A percentile compares a stretch with the other conserved stretches of the same genome.
phyloP scores from a whole-genome alignment of 345 rosid species.

The Eucalyptus virginea region DNA sequence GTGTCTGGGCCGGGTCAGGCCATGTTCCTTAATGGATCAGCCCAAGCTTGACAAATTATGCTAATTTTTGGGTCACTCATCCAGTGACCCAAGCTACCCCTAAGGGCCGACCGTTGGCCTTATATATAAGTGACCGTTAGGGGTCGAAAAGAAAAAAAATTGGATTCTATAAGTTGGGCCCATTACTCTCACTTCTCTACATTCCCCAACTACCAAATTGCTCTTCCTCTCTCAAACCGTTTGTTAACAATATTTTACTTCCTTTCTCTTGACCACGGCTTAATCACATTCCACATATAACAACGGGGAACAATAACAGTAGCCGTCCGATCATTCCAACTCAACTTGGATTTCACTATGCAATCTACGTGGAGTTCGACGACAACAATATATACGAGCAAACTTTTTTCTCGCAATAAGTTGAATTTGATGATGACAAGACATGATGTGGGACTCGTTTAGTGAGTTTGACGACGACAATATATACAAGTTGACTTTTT shows the following conservation, averaged over 20 bases:
- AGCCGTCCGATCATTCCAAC: background rate
- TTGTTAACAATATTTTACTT: background rate
- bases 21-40: background rate
- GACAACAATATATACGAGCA: fast-evolving
- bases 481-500: no score
- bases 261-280: background rate
- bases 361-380: no score
- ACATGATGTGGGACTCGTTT: no score
- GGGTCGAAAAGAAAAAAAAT: background rate
- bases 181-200: background rate
- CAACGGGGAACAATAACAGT: background rate
- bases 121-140: background rate
- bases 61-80: background rate
- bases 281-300: no score
- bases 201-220: background rate
- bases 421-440: no score
- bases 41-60: background rate
- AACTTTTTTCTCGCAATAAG: no score
- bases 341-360: background rate
- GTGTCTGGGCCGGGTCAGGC: background rate
- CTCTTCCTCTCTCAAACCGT: background rate
- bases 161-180: background rate
- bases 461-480: fast-evolving
- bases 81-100: background rate
- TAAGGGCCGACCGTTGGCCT: background rate